A percentile compares a stretch with the other conserved stretches of the same genome.
Evolutionary conservation across 441 rosid species (phyloP).

Genomic region (Euphorbia celastroides): DNA sequence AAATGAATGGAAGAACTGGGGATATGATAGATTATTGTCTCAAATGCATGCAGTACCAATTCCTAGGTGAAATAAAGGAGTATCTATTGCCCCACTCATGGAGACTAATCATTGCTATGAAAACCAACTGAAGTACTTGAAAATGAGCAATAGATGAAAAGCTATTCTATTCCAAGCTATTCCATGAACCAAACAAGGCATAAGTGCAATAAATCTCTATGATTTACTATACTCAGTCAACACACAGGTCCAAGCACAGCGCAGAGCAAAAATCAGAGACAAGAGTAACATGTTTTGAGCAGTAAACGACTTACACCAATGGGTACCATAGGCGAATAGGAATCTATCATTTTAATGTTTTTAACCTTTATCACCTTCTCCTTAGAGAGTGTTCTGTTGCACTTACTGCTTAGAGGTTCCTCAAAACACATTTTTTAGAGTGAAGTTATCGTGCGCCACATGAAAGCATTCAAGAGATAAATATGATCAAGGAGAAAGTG

Average conservation of each 20-base stretch:
- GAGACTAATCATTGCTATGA: no score
- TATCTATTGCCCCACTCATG: no score
- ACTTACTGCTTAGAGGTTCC: no score
- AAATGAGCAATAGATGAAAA: no score
- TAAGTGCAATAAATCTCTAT: slow-evolving; percentile 57
- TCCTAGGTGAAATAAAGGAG: no score
- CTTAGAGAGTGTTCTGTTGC: neutral
- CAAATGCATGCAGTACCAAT: no score
- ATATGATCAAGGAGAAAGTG: neutral
- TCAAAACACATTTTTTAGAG: neutral
- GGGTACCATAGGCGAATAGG: slow-evolving; percentile 9
- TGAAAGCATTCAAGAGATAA: neutral
- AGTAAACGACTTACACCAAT: slow-evolving; percentile 26
- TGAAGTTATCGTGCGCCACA: neutral
- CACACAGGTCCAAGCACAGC: slow-evolving; percentile 59
- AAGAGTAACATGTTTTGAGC: slow-evolving; percentile 18
- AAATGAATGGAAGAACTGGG: no score
- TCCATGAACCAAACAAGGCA: no score
- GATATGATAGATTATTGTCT: no score
- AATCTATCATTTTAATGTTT: slow-evolving; percentile 2
- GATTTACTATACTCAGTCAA: slow-evolving; percentile 60
- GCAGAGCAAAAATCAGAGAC: slow-evolving; percentile 28
- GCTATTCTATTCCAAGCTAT: no score
- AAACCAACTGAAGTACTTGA: no score
- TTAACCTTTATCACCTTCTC: neutral